phyloP scores from a whole-genome alignment of 2,329 filamentous ascomycete genomes.

The Colletotrichum liaoningense region DNA sequence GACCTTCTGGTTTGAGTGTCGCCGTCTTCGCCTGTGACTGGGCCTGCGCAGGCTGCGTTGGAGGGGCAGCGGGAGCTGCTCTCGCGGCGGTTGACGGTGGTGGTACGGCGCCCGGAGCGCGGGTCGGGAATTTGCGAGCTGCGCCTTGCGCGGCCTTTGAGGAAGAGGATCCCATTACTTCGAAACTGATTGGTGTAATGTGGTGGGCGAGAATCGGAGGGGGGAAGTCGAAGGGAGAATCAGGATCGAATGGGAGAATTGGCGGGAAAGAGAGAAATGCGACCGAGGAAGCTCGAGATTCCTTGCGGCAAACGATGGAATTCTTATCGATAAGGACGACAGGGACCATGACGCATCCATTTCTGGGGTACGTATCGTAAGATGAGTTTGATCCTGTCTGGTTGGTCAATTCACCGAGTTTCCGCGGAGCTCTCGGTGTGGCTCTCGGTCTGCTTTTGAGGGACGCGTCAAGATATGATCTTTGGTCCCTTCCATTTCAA shows the following conservation, averaged over 20 bases:
- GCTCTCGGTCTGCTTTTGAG: not conserved
- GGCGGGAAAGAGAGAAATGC: not conserved
- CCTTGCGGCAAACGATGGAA: not conserved
- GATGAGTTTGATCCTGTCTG: not conserved
- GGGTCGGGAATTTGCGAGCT: conserved; percentile 57
- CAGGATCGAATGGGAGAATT: too few species aligned
- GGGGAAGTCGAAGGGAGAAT: not conserved
- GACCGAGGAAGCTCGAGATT: conserved; percentile 14
- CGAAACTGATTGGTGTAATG: not conserved
- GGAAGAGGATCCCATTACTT: conserved; percentile 56
- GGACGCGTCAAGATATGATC: not conserved
- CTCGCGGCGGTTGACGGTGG: conserved; percentile 29
- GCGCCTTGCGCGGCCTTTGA: conserved; percentile 57
- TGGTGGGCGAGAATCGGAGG: not conserved
- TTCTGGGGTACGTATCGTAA: not conserved
- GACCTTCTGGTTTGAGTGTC: conserved; percentile 47
- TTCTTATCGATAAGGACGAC: conserved; percentile 23
- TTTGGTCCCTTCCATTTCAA: not conserved
- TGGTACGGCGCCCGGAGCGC: conserved; percentile 44
- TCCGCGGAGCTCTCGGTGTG: not conserved
- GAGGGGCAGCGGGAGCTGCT: conserved; percentile 37
- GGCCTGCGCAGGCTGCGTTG: conserved; percentile 29
- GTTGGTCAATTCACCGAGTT: not conserved
- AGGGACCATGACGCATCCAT: conserved; percentile 29
- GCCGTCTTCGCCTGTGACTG: conserved; percentile 34